Conservation (phyloP, 345 rosid species). For the Lenwebbia sp. region DNA sequence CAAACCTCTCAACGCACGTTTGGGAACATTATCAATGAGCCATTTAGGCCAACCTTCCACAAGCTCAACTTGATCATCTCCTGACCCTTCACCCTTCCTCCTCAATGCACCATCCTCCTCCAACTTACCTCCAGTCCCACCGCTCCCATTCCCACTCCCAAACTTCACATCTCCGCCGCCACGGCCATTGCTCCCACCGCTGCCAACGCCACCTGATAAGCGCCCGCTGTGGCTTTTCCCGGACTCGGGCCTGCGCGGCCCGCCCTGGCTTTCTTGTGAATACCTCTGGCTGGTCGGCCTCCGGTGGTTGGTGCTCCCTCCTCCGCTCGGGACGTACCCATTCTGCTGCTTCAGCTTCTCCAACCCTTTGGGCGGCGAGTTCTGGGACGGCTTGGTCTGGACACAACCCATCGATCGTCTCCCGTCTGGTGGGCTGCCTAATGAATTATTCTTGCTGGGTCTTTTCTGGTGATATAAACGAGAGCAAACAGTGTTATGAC, state of each 20-base stretch:
- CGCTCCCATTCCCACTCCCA: not conserved
- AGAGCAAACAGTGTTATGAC: not conserved
- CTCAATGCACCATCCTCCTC: not conserved
- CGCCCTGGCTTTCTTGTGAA: not conserved
- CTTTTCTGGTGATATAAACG: not conserved
- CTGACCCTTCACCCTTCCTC: not conserved
- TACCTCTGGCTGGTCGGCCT: conserved; percentile 38
- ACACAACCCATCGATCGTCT: conserved; percentile 36
- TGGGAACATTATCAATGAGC: conserved; percentile 46
- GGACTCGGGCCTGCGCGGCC: not conserved
- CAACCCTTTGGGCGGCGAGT: conserved; percentile 24
- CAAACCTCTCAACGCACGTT: conserved; percentile 34
- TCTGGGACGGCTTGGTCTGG: conserved; percentile 26
- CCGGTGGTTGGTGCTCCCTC: conserved; percentile 5
- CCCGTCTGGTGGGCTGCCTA: not conserved
- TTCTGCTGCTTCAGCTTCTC: conserved; percentile 32
- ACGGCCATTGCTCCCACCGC: not conserved
- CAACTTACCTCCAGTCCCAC: conserved; percentile 2
- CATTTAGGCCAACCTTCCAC: conserved; percentile 63
- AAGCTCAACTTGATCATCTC: conserved; percentile 11
- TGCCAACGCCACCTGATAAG: not conserved
- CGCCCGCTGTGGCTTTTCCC: not conserved
- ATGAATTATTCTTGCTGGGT: not conserved
- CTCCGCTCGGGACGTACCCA: conserved; percentile 20
- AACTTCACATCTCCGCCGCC: not conserved